Evolutionary conservation across 2,329 filamentous ascomycete genomes (phyloP).

Genomic region (Daldinia eschscholtzii): DNA sequence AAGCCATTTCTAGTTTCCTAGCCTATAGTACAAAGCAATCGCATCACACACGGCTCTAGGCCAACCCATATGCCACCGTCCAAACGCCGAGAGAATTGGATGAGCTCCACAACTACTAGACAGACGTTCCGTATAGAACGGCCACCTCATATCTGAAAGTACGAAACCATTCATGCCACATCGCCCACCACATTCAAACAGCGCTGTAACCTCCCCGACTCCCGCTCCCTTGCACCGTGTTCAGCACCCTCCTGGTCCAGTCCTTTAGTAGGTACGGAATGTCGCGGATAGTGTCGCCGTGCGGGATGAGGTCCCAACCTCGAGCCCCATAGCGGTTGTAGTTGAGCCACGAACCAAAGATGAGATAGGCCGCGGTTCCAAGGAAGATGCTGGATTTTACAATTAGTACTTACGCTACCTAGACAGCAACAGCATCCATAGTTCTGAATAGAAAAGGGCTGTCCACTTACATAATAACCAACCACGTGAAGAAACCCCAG

Average conservation of each 20-base stretch:
- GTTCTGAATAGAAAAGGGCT: constrained; percentile 9
- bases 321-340: constrained; percentile 96
- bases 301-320: constrained; percentile 94
- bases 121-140: constrained; percentile 3
- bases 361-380: constrained; percentile 87
- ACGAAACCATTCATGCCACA: neutral
- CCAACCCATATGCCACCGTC: constrained; percentile 19
- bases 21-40: constrained; percentile 33
- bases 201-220: constrained; percentile 94
- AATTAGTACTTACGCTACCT: constrained; percentile 42
- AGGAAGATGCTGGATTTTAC: constrained; percentile 80
- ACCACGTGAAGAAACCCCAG: constrained; percentile 99
- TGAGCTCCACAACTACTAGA: neutral
- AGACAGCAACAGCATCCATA: neutral
- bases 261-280: constrained; percentile 93
- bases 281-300: constrained; percentile 92
- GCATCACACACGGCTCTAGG: constrained; percentile 8
- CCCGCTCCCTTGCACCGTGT: constrained; percentile 85
- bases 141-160: neutral
- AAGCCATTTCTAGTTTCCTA: constrained; percentile 18
- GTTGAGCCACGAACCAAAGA: constrained; percentile 98
- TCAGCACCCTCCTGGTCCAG: constrained; percentile 82
- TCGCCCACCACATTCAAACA: constrained; percentile 66
- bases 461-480: constrained; percentile 85
- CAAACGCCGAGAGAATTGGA: constrained; percentile 29